Percentiles rank a stretch among this genome's conserved stretches.
Conservation (phyloP, 1,139 yeast genomes). For the Candida sanyaensis region DNA sequence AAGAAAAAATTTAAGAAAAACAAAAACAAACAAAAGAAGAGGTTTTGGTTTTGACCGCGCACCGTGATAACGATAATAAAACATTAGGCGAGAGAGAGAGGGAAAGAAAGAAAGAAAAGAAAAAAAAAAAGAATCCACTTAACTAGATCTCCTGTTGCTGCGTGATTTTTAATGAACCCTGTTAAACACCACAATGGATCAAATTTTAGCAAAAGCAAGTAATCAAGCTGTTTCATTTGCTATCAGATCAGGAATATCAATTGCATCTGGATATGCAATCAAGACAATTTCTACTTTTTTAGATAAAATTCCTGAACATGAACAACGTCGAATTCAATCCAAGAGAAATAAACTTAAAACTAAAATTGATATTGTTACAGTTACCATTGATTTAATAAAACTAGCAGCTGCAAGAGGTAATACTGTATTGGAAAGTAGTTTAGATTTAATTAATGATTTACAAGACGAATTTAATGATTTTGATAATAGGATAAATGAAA, state of each 20-base stretch:
- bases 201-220: constrained; percentile 59
- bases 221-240: constrained; percentile 82
- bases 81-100: neutral
- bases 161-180: no score
- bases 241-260: constrained; percentile 71
- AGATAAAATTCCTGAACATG: constrained; percentile 61
- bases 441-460: constrained; percentile 57
- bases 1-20: neutral
- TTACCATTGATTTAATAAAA: constrained; percentile 71
- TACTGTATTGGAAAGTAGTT: constrained; percentile 59
- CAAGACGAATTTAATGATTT: constrained; percentile 62
- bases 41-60: neutral
- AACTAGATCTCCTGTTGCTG: no score
- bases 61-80: no score
- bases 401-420: constrained; percentile 73
- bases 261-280: constrained; percentile 77
- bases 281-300: constrained; percentile 62
- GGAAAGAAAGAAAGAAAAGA: no score
- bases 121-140: neutral
- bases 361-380: constrained; percentile 63
- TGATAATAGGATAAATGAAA: constrained; percentile 47
- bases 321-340: constrained; percentile 45
- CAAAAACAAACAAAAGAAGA: constrained; percentile 2
- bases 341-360: constrained; percentile 52
- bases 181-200: constrained; percentile 33